Conservation (phyloP, 768 basidiomycete genomes). For the Lactifluus piperatus region DNA sequence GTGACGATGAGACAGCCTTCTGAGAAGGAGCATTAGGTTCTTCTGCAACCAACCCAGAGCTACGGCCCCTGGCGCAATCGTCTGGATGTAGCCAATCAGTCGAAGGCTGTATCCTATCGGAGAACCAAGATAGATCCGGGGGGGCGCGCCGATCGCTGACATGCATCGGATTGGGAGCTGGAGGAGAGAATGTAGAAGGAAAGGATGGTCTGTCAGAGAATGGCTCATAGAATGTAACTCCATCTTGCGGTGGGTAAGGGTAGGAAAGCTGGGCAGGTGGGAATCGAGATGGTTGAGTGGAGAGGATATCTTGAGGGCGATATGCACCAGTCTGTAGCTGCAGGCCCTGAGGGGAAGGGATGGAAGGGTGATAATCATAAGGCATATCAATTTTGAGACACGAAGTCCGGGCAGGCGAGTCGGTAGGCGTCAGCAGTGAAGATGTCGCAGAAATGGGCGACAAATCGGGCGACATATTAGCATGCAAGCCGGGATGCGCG, state of each 20-base stretch:
- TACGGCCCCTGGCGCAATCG: constrained; percentile 26
- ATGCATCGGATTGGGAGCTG: constrained; percentile 27
- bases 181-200: constrained; percentile 29
- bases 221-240: constrained; percentile 44
- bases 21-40: constrained; percentile 21
- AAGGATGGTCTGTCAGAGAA: constrained; percentile 39
- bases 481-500: constrained; percentile 33
- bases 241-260: constrained; percentile 15
- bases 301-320: constrained; percentile 24
- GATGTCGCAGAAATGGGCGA: constrained; percentile 68
- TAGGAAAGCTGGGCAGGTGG: constrained; percentile 6
- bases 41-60: constrained; percentile 20
- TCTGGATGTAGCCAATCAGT: constrained; percentile 39
- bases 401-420: constrained; percentile 58
- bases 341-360: constrained; percentile 29
- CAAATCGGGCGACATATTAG: constrained; percentile 52
- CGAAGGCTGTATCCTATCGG: constrained; percentile 24
- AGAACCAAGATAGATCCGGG: constrained; percentile 13
- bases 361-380: constrained; percentile 36
- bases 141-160: constrained; percentile 29
- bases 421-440: constrained; percentile 64
- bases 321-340: constrained; percentile 39
- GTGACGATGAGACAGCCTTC: not conserved
- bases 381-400: constrained; percentile 47
- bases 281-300: constrained; percentile 12